Evolutionary conservation across 2,329 filamentous ascomycete species (phyloP).

Genomic region (Colletotrichum chlorophyti): DNA sequence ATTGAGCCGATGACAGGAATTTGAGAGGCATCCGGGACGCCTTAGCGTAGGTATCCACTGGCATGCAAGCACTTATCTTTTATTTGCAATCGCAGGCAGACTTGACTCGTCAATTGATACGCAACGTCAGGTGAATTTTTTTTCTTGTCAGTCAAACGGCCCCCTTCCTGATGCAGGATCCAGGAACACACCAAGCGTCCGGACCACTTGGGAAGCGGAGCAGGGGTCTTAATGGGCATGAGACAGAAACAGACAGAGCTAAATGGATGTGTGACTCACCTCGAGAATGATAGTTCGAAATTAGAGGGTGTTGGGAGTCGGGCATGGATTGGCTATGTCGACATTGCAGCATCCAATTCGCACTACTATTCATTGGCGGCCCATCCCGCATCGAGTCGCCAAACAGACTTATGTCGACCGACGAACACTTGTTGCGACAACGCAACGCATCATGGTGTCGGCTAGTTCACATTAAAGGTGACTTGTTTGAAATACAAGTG

Average conservation of each 20-base stretch:
- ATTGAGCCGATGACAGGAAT: conserved; percentile 9
- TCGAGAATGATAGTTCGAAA: conserved; percentile 22
- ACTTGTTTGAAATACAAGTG: not conserved
- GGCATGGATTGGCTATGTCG: conserved; percentile 22
- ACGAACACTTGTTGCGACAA: conserved; percentile 16
- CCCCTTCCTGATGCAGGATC: conserved; percentile 29
- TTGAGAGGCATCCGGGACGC: conserved; percentile 21
- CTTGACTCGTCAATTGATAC: conserved; percentile 29
- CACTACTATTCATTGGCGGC: conserved; percentile 24
- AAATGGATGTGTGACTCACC: conserved; percentile 32
- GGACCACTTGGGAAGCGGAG: conserved; percentile 15
- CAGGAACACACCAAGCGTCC: conserved; percentile 30
- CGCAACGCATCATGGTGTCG: conserved; percentile 9
- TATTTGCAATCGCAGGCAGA: conserved; percentile 13
- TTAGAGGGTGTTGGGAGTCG: conserved; percentile 27
- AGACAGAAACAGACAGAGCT: conserved; percentile 21
- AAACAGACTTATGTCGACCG: conserved; percentile 11
- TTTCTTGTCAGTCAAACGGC: conserved; percentile 11
- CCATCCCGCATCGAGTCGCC: conserved; percentile 23
- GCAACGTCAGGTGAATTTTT: conserved; percentile 5
- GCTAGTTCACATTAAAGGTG: not conserved
- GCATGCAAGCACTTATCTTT: conserved; percentile 22
- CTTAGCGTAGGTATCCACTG: conserved; percentile 25
- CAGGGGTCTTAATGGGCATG: conserved; percentile 30
- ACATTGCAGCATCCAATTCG: conserved; percentile 22